phyloP scores from a whole-genome alignment of 305 asterid species.

The Fraxinus albicans region DNA sequence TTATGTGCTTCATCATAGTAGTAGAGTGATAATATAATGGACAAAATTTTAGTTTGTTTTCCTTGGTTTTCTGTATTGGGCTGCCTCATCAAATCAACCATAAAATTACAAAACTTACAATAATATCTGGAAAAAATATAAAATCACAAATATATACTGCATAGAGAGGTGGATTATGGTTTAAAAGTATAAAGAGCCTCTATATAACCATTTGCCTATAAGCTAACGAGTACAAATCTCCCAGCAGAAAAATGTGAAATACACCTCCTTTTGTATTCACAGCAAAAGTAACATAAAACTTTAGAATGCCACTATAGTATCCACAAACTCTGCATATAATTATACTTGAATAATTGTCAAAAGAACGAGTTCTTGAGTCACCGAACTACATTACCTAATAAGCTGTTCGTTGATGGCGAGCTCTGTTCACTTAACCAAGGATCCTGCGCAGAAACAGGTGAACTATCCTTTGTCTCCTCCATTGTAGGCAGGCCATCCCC shows the following conservation, averaged over 20 bases:
- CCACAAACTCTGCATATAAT: background rate
- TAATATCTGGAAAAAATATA: background rate
- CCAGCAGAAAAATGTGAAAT: background rate
- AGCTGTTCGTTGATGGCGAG: slow-evolving; percentile 77
- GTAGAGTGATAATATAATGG: background rate
- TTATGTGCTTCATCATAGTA: background rate
- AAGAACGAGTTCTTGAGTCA: background rate
- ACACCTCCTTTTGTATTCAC: slow-evolving; percentile 18
- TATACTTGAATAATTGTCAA: background rate
- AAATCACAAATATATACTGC: background rate
- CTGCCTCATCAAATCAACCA: background rate
- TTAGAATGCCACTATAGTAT: background rate
- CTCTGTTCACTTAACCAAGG: slow-evolving; percentile 75
- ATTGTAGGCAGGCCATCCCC: slow-evolving; percentile 26
- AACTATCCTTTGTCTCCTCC: slow-evolving; percentile 45
- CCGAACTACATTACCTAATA: slow-evolving; percentile 49
- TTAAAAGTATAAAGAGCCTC: background rate
- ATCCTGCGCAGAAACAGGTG: slow-evolving; percentile 81
- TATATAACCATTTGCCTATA: background rate
- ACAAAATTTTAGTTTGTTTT: background rate
- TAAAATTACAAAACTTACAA: background rate
- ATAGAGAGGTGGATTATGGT: background rate
- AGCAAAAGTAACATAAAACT: background rate
- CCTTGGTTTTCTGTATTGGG: background rate
- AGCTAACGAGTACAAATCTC: background rate